Base-by-base conservation (phyloP, 306 rosid genomes). In the Pachyrhizus erosus region DNA sequence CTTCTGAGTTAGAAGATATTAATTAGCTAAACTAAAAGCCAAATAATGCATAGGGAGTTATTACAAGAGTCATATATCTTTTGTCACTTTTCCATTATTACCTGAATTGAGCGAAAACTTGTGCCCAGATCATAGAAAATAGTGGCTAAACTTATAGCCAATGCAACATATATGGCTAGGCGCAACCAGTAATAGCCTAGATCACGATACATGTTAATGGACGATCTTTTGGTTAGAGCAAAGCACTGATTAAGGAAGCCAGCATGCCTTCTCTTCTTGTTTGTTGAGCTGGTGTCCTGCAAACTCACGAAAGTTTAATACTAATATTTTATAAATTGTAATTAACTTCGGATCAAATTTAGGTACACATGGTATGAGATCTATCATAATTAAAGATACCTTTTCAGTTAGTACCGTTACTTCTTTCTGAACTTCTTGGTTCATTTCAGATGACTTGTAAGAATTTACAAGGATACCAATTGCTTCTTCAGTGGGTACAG, bases 121-220 rank as follows among this genome's bases (percentile, higher is more conserved):
- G 24, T 48, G n/a, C 71, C 92, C 54, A 91, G 11, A 26, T 84
- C 49, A 39, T 65, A 62, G 83, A 71, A 93, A 45, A 88, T 33
- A 40, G 91, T 86, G 55, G 81, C 97, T 24, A 88, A 55, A 51
- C 93, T 76, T 5, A 84, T 0, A 21, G 87, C 65, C 31, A 93
- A 7, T 1, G 42, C 45, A 5, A 89, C 7, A 45, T 93, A 93
- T 58, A 91, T 68, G 20, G 9, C 84, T 12, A 93, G 84, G 73
- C 97, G 93, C 24, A 93, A 20, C 97, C 93, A 90, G 18, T 93
- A 93, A 72, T 93, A 93, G 52, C 98, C 98, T 21, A 82, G 31
- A 84, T 93, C 97, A 2, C 97, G 90, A 39, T 39, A 58, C 97
- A 91, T 89, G 73, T 93, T 91, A 62, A 91, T 15, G 11, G 62